Percentiles rank a stretch among this genome's conserved stretches.
Evolutionary conservation across 129 eudicot species (phyloP).

Genomic region (Solidago caesia): DNA sequence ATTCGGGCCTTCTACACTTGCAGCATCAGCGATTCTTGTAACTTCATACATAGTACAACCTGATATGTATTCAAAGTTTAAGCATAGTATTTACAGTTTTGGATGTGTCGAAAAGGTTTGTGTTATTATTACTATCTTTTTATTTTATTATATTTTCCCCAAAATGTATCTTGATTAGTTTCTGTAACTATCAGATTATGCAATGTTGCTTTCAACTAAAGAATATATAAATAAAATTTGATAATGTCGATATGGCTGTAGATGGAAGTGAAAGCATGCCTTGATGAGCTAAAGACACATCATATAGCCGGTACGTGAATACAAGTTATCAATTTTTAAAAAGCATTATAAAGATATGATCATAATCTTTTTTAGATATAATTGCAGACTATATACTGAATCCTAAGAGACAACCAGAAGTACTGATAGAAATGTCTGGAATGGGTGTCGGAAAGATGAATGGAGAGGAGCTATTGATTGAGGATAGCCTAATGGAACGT

Average conservation of each 20-base stretch:
- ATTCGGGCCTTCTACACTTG: constrained; percentile 26
- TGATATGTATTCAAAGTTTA: not conserved
- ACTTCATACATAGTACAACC: constrained; percentile 13
- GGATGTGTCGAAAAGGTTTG: constrained; percentile 3
- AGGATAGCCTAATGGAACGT: not conserved
- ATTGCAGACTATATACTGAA: constrained; percentile 6
- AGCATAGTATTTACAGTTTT: not conserved
- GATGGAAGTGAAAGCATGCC: not conserved
- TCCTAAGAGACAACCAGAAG: not conserved
- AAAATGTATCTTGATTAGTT: not conserved
- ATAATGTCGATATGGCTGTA: not conserved
- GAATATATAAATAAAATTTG: too few relatives aligned
- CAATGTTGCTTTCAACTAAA: too few relatives aligned
- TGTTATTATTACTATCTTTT: not conserved
- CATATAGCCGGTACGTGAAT: not conserved
- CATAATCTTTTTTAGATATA: not conserved
- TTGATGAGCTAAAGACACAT: constrained; percentile 2
- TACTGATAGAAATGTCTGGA: not conserved
- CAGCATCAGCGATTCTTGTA: constrained; percentile 20
- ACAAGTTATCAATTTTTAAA: not conserved
- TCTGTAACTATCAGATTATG: too few relatives aligned
- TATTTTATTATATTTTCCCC: not conserved
- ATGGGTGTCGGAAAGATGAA: not conserved
- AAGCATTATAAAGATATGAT: not conserved
- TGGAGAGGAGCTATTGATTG: not conserved